These are phyloP conservation scores for Zygoascus flipseniorum DNA, from an alignment of 805 yeast species.

Conservation along the genomic window DNA sequence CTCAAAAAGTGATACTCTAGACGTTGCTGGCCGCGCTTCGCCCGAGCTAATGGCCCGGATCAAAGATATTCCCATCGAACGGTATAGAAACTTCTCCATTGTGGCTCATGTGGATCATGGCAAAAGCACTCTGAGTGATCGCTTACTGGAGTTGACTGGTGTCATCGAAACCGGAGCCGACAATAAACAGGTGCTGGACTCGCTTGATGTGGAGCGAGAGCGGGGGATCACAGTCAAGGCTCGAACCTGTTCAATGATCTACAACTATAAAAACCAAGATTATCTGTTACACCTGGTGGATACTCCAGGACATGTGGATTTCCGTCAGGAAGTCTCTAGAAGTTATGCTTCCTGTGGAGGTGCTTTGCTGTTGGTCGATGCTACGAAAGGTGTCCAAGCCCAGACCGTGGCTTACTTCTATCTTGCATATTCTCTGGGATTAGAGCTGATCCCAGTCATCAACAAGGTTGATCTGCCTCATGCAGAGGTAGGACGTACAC, in stretches of 20 bases:
- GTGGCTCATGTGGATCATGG: conserved; percentile 95
- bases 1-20: not conserved
- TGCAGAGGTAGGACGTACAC: conserved; percentile 74
- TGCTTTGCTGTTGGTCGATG: conserved; percentile 83
- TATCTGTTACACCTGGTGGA: conserved; percentile 86
- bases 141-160: conserved; percentile 80
- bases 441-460: conserved; percentile 77
- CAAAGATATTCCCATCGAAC: conserved; percentile 67
- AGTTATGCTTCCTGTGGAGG: conserved; percentile 97
- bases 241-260: conserved; percentile 92
- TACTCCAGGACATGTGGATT: conserved; percentile 98
- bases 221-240: conserved; percentile 96
- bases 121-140: conserved; percentile 71
- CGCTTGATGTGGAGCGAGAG: conserved; percentile 89
- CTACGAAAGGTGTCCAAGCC: conserved; percentile 94
- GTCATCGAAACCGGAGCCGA: conserved; percentile 64
- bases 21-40: conserved; percentile 3
- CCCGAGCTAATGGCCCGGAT: conserved; percentile 48
- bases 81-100: conserved; percentile 84
- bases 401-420: conserved; percentile 97
- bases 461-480: conserved; percentile 86
- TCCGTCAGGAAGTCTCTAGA: conserved; percentile 85
- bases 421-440: conserved; percentile 76
- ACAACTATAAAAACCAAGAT: conserved; percentile 57
- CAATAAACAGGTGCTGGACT: conserved; percentile 81